Conservation (phyloP, 495 filamentous ascomycete species). For the Penicillium cinerascens region DNA sequence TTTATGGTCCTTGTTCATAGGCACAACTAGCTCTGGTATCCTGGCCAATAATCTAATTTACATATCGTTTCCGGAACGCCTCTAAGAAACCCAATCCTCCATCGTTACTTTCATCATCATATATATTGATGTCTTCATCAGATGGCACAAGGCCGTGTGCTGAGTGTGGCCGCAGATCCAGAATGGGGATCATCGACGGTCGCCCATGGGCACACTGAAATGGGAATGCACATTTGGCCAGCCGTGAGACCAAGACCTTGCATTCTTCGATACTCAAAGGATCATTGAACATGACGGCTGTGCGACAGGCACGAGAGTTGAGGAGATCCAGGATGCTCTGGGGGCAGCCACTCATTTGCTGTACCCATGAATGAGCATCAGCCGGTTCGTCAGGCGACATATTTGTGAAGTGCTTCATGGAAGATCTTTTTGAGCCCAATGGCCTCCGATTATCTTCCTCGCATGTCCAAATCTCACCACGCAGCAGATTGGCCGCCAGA, state of each 20-base stretch:
- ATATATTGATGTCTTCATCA: neutral
- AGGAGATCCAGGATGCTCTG: constrained; percentile 79
- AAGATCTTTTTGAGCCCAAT: neutral
- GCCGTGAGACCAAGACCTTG: constrained; percentile 52
- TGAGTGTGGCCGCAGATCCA: constrained; percentile 47
- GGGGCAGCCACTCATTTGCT: constrained; percentile 62
- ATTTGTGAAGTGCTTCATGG: neutral
- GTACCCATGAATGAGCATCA: constrained; percentile 48
- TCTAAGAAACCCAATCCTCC: constrained; percentile 9
- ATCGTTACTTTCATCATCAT: constrained; percentile 8
- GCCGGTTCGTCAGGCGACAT: neutral
- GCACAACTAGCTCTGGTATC: neutral
- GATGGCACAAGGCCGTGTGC: neutral
- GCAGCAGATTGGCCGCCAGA: constrained; percentile 65
- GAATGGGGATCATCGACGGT: constrained; percentile 70
- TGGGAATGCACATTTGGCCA: constrained; percentile 74
- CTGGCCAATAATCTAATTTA: constrained; percentile 1
- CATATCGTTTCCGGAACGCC: constrained; percentile 16
- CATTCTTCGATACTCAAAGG: constrained; percentile 63
- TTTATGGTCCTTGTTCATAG: neutral
- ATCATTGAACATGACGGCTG: constrained; percentile 98
- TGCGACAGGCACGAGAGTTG: constrained; percentile 85
- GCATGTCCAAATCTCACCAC: constrained; percentile 66
- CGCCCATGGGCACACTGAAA: constrained; percentile 92
- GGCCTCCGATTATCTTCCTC: constrained; percentile 30